A percentile compares a stretch with the other conserved stretches of the same genome.
Conservation (phyloP, 257 asterid genomes). For the Cruciata laevipes region DNA sequence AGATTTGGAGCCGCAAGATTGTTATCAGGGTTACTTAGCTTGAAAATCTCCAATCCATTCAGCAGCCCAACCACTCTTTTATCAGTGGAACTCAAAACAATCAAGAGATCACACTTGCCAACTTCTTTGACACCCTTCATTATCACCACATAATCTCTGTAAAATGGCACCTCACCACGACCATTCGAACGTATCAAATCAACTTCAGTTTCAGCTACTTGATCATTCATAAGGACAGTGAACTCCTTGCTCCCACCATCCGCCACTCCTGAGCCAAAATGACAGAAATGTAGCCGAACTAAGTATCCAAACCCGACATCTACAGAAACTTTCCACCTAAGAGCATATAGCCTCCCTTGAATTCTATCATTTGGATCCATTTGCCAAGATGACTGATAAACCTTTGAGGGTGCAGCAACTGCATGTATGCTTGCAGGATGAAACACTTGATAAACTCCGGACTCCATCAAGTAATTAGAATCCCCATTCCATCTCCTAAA, state of each 20-base stretch:
- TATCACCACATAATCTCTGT: conserved; percentile 15
- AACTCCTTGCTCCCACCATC: conserved; percentile 5
- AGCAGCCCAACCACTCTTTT: conserved; percentile 6
- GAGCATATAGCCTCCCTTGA: not conserved
- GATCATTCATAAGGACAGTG: conserved; percentile 11
- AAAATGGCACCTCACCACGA: conserved; percentile 8
- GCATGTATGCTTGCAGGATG: conserved; percentile 12
- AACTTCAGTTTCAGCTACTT: conserved; percentile 10
- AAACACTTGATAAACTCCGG: conserved; percentile 22
- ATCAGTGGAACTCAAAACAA: conserved; percentile 7
- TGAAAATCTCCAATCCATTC: conserved; percentile 20
- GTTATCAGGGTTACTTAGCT: conserved; percentile 20
- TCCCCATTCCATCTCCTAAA: conserved; percentile 51
- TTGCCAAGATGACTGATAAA: conserved; percentile 27
- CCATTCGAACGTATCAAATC: conserved; percentile 9
- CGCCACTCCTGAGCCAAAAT: not conserved
- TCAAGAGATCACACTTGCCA: conserved; percentile 14
- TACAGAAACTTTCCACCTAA: conserved; percentile 11
- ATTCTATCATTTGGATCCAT: no score
- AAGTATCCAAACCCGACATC: conserved; percentile 14
- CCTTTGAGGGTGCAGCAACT: conserved; percentile 29
- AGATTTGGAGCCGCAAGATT: conserved; percentile 11
- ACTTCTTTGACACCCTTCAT: conserved; percentile 13
- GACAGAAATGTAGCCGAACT: conserved; percentile 9
- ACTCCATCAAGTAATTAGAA: conserved; percentile 29